Base-by-base conservation (phyloP, 2,329 filamentous ascomycete species). In the Hysterium pulicare region DNA sequence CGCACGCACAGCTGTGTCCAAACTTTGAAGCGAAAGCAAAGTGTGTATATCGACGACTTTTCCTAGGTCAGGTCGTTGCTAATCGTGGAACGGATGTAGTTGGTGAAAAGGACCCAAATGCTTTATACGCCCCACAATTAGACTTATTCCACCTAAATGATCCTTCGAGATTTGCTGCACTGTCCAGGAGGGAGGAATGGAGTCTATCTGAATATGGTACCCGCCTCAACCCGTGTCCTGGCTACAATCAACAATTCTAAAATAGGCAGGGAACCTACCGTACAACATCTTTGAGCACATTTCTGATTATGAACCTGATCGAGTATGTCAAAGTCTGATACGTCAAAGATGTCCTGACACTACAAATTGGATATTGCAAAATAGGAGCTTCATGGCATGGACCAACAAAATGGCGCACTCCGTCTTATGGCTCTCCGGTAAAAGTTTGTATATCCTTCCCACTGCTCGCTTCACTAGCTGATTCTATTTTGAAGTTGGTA, bases 271-370 rank as follows among this genome's bases (percentile, higher is more conserved):
- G 17, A 10, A 13, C 15, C 5, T 20, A 15, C 11, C 33, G 15
- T 34, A 15, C 5, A 34, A 34, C 17, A 34, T 34, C 11, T 20
- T 34, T 11, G 33, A 34, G 15, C 17, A 20, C 11, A 5, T 34
- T 20, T 34, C 33, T 16, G 33, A 34, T 17, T 34, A 34, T 20
- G 33, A 34, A 10, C 33, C 33, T 17, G 33, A 34, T 20, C 33
- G 33, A 15, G 19, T 20, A 11, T 10, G 19, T 20, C 13, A 17
- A 20, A 34, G 15, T 20, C 19, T 17, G 13, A 11, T 34, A 15
- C 13, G 33, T 4, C 15, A 20, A 13, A 34, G 33, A 20, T 34
- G 33, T 10, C 15, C 15, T 10, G 17, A 20, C 5, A 34, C 33
- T 34, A 20, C 33, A 34, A 16, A 10, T 34, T 34, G 33, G 33